Evolutionary conservation across 192 early-diverging fungal species (phyloP).

Genomic region (Mortierella alpina): DNA sequence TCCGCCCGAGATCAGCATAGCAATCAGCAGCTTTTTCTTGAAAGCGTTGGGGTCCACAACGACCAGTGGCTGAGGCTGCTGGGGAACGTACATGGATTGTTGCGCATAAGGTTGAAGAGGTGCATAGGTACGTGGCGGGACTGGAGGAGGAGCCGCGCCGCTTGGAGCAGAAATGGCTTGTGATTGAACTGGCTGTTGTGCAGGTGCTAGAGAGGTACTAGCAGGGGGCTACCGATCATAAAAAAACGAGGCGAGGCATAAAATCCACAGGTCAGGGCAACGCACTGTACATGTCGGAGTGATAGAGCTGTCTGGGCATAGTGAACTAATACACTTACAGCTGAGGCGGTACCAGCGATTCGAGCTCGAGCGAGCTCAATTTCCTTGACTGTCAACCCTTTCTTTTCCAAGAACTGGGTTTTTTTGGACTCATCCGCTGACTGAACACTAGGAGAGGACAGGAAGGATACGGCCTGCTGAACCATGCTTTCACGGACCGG

Average conservation of each 20-base stretch:
- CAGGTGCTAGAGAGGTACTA: not conserved
- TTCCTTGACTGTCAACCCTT: slow-evolving; percentile 76
- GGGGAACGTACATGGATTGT: slow-evolving; percentile 12
- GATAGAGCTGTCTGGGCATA: not conserved
- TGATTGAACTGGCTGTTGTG: slow-evolving; percentile 21
- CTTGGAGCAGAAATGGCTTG: slow-evolving; percentile 2
- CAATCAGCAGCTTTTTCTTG: slow-evolving; percentile 46
- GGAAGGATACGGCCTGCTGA: slow-evolving; percentile 74
- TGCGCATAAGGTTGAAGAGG: slow-evolving; percentile 19
- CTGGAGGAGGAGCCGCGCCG: slow-evolving; percentile 24
- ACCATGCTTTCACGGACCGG: slow-evolving; percentile 66
- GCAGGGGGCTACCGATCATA: slow-evolving; percentile 13
- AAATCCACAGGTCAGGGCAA: no score
- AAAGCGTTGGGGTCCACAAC: slow-evolving; percentile 43
- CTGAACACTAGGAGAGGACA: slow-evolving; percentile 81
- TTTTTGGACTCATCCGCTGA: slow-evolving; percentile 76
- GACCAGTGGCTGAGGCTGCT: slow-evolving; percentile 9
- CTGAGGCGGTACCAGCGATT: slow-evolving; percentile 12
- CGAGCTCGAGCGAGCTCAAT: slow-evolving; percentile 72
- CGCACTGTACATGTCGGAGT: not conserved
- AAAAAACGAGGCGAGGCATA: not conserved
- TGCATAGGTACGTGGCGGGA: slow-evolving; percentile 42
- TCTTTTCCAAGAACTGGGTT: slow-evolving; percentile 82
- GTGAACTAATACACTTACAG: slow-evolving; percentile 5
- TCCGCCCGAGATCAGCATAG: slow-evolving; percentile 45